phyloP scores from a whole-genome alignment of 2,329 filamentous ascomycete genomes.

The Amauroascus niger region DNA sequence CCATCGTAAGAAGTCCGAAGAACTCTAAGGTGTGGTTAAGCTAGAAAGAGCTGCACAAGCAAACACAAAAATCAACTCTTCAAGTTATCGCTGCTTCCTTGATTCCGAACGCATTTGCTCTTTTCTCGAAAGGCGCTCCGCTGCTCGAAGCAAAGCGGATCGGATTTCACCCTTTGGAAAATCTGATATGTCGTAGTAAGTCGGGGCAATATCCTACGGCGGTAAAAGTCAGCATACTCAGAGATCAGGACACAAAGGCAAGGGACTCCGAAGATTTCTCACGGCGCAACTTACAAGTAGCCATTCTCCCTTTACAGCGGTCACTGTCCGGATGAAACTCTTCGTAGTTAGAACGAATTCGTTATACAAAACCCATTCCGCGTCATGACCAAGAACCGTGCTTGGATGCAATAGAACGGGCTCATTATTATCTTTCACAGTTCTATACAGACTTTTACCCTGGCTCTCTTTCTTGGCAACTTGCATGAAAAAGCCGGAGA shows the following conservation, averaged over 20 bases:
- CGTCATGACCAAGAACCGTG: conserved; percentile 77
- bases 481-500: conserved; percentile 98
- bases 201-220: conserved; percentile 74
- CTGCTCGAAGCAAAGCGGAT: conserved; percentile 48
- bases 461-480: conserved; percentile 85
- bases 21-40: not conserved
- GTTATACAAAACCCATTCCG: conserved; percentile 96
- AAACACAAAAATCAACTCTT: not conserved
- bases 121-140: conserved; percentile 47
- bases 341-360: conserved; percentile 97
- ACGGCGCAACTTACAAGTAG: conserved; percentile 55
- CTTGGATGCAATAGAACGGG: conserved; percentile 86
- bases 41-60: not conserved
- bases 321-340: conserved; percentile 94
- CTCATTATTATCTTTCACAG: conserved; percentile 85
- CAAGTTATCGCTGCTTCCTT: conserved; percentile 24
- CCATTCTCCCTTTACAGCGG: conserved; percentile 88
- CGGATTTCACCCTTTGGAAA: conserved; percentile 84
- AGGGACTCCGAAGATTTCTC: conserved; percentile 9
- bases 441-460: conserved; percentile 77
- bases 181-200: conserved; percentile 75
- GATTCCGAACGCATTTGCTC: conserved; percentile 39
- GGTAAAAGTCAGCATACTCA: conserved; percentile 25
- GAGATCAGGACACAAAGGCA: not conserved
- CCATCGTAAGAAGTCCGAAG: not conserved